Conservation (phyloP, 129 eudicot species). For the Smallanthus sonchifolius region DNA sequence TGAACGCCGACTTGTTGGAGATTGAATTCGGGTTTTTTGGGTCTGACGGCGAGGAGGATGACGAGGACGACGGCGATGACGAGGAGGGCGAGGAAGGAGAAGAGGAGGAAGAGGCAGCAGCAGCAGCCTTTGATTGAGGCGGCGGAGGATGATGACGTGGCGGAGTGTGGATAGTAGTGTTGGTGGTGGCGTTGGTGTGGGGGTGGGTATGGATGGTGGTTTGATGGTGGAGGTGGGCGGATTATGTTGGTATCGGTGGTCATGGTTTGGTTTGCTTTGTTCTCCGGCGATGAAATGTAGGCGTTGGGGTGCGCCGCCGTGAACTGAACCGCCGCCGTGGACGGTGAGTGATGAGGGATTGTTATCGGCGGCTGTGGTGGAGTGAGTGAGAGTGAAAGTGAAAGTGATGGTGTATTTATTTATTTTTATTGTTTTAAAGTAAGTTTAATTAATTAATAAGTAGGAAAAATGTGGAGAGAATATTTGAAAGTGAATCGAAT, state of each 20-base stretch:
- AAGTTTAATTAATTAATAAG: not conserved
- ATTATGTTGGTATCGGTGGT: conserved; percentile 6
- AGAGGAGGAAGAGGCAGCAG: conserved; percentile 90
- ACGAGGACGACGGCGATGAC: conserved; percentile 71
- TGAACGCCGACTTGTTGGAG: conserved; percentile 82
- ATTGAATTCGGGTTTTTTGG: conserved; percentile 75
- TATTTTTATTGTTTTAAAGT: not conserved
- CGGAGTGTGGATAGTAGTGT: conserved; percentile 44
- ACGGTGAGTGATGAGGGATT: not conserved
- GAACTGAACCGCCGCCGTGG: too few relatives aligned
- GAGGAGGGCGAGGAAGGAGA: conserved; percentile 81
- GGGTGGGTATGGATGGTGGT: not conserved
- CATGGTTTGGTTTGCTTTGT: not conserved
- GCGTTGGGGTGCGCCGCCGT: not conserved
- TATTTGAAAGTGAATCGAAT: conserved; percentile 7
- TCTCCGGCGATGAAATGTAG: conserved; percentile 9
- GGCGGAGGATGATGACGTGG: conserved; percentile 44
- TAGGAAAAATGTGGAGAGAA: conserved; percentile 10
- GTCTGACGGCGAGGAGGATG: conserved; percentile 70
- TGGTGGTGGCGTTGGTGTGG: conserved; percentile 17
- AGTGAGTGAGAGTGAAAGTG: not conserved
- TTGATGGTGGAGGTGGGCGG: too few relatives aligned
- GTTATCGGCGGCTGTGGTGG: not conserved
- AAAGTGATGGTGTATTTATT: not conserved
- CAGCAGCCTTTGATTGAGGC: conserved; percentile 93